Conservation (phyloP, 306 rosid genomes). For the Delonix regia region DNA sequence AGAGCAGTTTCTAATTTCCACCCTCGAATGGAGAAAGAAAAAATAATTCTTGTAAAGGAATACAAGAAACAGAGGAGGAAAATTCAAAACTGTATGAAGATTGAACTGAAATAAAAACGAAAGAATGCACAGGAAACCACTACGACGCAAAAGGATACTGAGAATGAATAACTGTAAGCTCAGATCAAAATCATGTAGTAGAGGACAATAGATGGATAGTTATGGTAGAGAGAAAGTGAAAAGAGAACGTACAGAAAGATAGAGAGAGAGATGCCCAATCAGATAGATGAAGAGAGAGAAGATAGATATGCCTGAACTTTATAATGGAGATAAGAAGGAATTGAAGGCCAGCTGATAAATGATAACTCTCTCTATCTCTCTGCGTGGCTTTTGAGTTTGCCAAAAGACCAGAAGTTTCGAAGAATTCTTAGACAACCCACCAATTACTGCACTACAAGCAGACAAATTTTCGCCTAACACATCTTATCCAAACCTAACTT, state of each 20-base stretch:
- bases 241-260: constrained; percentile 24
- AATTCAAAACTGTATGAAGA: constrained; percentile 10
- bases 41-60: constrained; percentile 13
- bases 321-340: constrained; percentile 40
- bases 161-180: constrained; percentile 28
- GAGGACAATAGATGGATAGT: constrained; percentile 30
- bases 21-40: constrained; percentile 5
- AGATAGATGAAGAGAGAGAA: constrained; percentile 17
- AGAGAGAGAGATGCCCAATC: constrained; percentile 1
- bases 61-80: neutral
- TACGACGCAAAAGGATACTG: constrained; percentile 33
- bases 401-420: constrained; percentile 37
- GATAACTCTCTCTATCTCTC: no score
- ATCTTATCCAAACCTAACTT: constrained; percentile 10
- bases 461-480: constrained; percentile 25
- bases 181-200: constrained; percentile 13
- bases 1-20: neutral
- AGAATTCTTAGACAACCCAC: constrained; percentile 31
- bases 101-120: neutral
- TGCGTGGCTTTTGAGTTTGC: constrained; percentile 34
- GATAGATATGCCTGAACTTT: constrained; percentile 35
- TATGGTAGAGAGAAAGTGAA: neutral
- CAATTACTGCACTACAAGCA: constrained; percentile 27
- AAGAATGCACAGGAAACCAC: constrained; percentile 30
- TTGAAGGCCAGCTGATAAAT: neutral